Conservation (phyloP, 495 filamentous ascomycete species). For the Friedmanniomyces simplex region DNA sequence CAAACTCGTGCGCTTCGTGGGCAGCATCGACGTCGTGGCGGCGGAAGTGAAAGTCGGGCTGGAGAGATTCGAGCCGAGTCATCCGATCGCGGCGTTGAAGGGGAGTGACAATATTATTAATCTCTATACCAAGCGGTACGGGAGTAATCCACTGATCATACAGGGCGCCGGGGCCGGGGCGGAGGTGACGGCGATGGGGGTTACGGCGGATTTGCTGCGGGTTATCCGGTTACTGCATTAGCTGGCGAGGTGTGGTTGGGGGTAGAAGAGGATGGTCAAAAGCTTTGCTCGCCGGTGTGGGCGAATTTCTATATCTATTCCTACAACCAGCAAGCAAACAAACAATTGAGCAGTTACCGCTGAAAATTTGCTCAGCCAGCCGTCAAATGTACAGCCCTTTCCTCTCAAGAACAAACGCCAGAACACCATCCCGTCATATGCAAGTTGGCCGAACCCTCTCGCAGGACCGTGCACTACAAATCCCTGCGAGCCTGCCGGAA, state of each 20-base stretch:
- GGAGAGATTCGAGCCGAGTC: slow-evolving; percentile 50
- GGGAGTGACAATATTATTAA: slow-evolving; percentile 97
- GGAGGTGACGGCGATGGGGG: slow-evolving; percentile 94
- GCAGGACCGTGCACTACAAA: slow-evolving; percentile 7
- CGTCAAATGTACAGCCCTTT: no score
- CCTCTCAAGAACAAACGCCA: no score
- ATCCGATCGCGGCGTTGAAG: slow-evolving; percentile 84
- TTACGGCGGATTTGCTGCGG: slow-evolving; percentile 80
- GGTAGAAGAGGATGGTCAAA: neutral
- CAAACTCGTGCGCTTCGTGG: slow-evolving; percentile 90
- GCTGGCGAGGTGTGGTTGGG: neutral
- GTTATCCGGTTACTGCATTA: slow-evolving; percentile 43
- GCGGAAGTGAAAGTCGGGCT: slow-evolving; percentile 78
- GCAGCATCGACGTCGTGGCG: slow-evolving; percentile 71
- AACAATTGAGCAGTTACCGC: no score
- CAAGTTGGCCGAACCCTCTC: neutral
- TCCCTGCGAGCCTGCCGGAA: slow-evolving; percentile 15
- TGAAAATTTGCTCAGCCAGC: no score
- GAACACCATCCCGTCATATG: no score
- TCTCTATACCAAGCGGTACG: slow-evolving; percentile 94
- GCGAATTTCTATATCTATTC: neutral
- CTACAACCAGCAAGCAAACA: no score
- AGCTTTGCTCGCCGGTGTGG: neutral
- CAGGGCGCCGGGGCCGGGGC: slow-evolving; percentile 89
- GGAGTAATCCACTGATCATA: slow-evolving; percentile 76